phyloP scores from a whole-genome alignment of 768 basidiomycete species.

The Suillus cothurnatus region DNA sequence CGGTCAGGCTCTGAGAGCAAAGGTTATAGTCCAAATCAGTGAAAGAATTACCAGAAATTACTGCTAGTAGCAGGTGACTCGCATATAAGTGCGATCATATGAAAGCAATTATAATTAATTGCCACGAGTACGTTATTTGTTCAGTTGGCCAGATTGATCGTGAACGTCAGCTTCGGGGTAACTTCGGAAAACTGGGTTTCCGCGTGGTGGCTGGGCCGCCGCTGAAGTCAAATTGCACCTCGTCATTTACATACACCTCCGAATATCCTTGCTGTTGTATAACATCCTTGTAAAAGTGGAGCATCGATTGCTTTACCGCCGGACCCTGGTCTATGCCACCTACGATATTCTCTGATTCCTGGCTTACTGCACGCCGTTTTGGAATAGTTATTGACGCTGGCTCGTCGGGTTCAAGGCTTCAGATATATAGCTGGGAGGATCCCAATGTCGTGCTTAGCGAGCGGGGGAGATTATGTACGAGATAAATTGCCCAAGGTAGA shows the following conservation, averaged over 20 bases:
- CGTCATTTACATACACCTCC: background rate
- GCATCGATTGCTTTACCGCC: conserved; percentile 1
- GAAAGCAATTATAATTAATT: background rate
- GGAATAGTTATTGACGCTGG: conserved; percentile 98
- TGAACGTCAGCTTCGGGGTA: background rate
- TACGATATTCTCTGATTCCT: conserved; percentile 67
- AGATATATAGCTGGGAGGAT: conserved; percentile 97
- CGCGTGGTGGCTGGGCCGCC: background rate
- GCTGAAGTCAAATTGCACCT: background rate
- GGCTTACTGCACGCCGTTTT: conserved; percentile 81
- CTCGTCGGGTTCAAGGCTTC: conserved; percentile 93
- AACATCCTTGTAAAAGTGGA: conserved; percentile 3
- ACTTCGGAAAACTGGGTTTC: background rate
- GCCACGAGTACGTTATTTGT: background rate
- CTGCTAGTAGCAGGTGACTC: background rate
- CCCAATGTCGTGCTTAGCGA: conserved; percentile 62
- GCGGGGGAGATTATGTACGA: conserved; percentile 47
- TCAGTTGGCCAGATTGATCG: background rate
- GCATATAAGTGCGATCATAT: background rate
- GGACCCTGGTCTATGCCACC: conserved; percentile 63
- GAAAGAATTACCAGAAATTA: background rate
- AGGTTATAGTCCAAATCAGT: background rate
- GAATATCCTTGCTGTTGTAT: background rate
- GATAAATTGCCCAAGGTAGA: conserved; percentile 80
- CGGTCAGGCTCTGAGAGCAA: background rate